Evolutionary conservation across 2,329 filamentous ascomycete species (phyloP), one percentile per base, ranked within the genome.

Genomic region (Scorias spongiosa): DNA sequence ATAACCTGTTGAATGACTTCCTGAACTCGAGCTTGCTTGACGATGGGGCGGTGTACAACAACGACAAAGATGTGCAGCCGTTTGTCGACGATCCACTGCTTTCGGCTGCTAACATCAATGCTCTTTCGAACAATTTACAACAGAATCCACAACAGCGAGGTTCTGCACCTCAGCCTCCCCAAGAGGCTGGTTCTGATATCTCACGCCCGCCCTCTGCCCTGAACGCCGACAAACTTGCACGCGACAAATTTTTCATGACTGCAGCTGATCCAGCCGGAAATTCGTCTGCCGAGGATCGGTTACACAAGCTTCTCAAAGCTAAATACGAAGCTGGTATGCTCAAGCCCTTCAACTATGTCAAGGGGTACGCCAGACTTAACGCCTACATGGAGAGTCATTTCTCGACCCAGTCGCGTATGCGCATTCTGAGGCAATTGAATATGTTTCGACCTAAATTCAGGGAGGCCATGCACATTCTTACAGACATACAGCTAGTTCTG

Each of bases 281-380:
- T 53, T 78, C 81, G 54, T 83, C 82, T 17, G 87, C 91, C 10
- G 88, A 95, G 63, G 86, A 94, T 62, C 82, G 91, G 47, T 94
- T 98, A 84, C 83, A 89, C 57, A 86, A 91, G 54, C 76, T 98
- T 6, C 76, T 98, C 45, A 84, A 83, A 61, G 91, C 91, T 49
- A 98, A 98, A 64, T 93, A 94, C 64, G 88, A 96, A 53, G 91
- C 91, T 1, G 91, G 91, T 1, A 72, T 98, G 57, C 70, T 98
- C 46, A 91, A 88, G 58, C 91, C 91, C 1, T 98, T 98, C 72
- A 96, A 96, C 66, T 98, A 98, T 63, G 85, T 96, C 54, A 93
- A 93, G 57, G 91, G 91, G 10, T 98, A 98, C 62, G 82, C 86
- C 10, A 77, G 87, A 29, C 69, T 98, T 40, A 85, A 87, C 49